Evolutionary conservation across 805 yeast genomes (phyloP), one percentile per base, ranked within the genome.

Genomic region (Kluyveromyces dobzhanskii): DNA sequence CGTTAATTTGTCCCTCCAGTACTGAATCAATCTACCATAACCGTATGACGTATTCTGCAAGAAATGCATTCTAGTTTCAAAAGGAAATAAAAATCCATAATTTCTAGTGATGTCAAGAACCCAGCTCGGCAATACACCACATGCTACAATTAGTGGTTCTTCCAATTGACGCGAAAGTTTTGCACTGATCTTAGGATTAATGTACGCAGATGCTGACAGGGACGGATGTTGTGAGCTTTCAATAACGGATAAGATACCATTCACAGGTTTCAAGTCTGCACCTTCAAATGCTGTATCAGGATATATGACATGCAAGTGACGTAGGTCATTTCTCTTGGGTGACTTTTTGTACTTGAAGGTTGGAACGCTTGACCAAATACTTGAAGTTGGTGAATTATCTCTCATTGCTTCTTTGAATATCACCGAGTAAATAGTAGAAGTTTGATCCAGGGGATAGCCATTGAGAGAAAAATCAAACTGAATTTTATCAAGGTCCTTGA

Each of bases 21-120:
- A 69, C 43, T 80, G 81, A 41, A 90, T 80, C 34, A 85, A 64
- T 41, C 97, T 69, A 1, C 94, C 82, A 54, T 85, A 81, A 0
- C 97, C 97, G 64, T 84, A 88, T 0, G 97, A 87, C 0, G 96
- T 85, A 6, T 88, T 78, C 48, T 84, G 90, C 40, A 90, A 60
- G 51, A 85, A 86, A 46, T 78, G 73, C 31, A 83, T 67, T 42
- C 97, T 70, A 0, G 92, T 76, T 37, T 80, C 92, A 32, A 90
- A 63, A 0, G 97, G 95, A 53, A 85, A 85, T 32, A 90, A 53
- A 49, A 90, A 90, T 10, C 95, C 85, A 50, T 71, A 86, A 14
- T 75, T 70, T 39, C 80, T 70, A 0, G 94, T 78, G n/a, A 86
- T 62, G 42, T 74, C 71, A 26, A 83, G 72, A 16, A 81, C 72